phyloP scores from a whole-genome alignment of 441 rosid genomes.

The Hura crepitans region DNA sequence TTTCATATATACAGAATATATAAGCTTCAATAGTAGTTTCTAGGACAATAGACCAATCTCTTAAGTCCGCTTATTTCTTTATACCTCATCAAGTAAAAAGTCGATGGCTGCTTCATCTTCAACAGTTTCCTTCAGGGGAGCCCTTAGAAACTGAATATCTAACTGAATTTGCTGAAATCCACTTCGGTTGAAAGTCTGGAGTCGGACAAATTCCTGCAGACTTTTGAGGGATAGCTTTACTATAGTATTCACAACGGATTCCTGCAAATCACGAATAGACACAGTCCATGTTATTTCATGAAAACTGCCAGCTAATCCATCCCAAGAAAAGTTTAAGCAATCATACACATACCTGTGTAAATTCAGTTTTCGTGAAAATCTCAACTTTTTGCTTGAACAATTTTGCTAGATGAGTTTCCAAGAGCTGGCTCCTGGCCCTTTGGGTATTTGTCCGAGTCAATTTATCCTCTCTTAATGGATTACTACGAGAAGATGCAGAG shows the following conservation, averaged over 20 bases:
- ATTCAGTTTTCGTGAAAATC: constrained; percentile 91
- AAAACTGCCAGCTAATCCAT: constrained; percentile 9
- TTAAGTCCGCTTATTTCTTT: constrained; percentile 8
- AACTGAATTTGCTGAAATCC: constrained; percentile 98
- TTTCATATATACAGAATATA: neutral
- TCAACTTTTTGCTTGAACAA: constrained; percentile 97
- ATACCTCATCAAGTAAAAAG: constrained; percentile 95
- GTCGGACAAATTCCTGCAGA: constrained; percentile 92
- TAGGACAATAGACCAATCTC: neutral
- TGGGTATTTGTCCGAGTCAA: constrained; percentile 64
- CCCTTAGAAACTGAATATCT: constrained; percentile 88
- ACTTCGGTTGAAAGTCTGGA: constrained; percentile 86
- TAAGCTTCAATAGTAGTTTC: neutral
- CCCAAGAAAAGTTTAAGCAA: constrained; percentile 16
- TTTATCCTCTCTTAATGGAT: constrained; percentile 76
- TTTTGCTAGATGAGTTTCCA: constrained; percentile 98
- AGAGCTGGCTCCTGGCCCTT: constrained; percentile 87
- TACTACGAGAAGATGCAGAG: constrained; percentile 79
- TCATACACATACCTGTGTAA: constrained; percentile 60
- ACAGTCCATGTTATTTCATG: constrained; percentile 20
- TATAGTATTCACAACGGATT: constrained; percentile 64
- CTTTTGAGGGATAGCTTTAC: constrained; percentile 89
- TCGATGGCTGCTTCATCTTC: constrained; percentile 90
- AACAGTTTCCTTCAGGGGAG: constrained; percentile 60
- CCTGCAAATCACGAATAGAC: constrained; percentile 47